These are phyloP conservation scores for Claviceps pazoutovae DNA, from an alignment of 2,329 filamentous ascomycete species.

Conservation along the genomic window DNA sequence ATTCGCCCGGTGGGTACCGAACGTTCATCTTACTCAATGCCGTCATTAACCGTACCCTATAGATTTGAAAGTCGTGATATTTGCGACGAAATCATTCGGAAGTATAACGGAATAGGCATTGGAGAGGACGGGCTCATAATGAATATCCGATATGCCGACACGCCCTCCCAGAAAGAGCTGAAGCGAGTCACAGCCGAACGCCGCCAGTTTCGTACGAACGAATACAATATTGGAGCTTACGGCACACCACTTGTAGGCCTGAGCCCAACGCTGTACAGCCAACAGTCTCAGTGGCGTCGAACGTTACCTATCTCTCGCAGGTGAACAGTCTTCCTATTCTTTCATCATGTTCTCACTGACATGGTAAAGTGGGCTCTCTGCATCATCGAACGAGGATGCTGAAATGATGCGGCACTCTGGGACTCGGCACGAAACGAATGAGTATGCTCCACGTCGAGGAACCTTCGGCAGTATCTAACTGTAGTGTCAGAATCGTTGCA, in stretches of 20 bases:
- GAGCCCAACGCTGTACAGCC: conserved; percentile 23
- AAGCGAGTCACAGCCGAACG: conserved; percentile 94
- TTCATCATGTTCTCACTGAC: conserved; percentile 1
- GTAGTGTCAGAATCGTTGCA: conserved; percentile 20
- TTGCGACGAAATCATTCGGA: conserved; percentile 77
- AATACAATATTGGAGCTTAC: conserved; percentile 71
- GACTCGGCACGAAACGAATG: conserved; percentile 20
- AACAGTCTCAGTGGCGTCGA: conserved; percentile 25
- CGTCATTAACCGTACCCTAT: neutral
- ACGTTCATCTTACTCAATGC: neutral
- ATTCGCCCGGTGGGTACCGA: conserved; percentile 66
- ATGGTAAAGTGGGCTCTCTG: conserved; percentile 12
- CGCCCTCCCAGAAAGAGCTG: conserved; percentile 87
- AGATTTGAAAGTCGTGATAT: conserved; percentile 84
- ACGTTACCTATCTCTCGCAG: conserved; percentile 16
- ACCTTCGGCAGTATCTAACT: conserved; percentile 19
- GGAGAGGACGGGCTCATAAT: conserved; percentile 70
- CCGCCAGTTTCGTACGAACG: conserved; percentile 87
- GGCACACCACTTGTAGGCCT: conserved; percentile 48
- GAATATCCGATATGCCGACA: conserved; percentile 94
- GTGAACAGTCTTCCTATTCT: conserved; percentile 12
- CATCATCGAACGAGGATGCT: conserved; percentile 17
- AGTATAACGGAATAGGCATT: conserved; percentile 67
- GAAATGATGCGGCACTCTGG: conserved; percentile 17
- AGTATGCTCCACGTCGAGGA: conserved; percentile 19